phyloP scores from a whole-genome alignment of 352 stramenopile genomes.

The Phytophthora tubulina region DNA sequence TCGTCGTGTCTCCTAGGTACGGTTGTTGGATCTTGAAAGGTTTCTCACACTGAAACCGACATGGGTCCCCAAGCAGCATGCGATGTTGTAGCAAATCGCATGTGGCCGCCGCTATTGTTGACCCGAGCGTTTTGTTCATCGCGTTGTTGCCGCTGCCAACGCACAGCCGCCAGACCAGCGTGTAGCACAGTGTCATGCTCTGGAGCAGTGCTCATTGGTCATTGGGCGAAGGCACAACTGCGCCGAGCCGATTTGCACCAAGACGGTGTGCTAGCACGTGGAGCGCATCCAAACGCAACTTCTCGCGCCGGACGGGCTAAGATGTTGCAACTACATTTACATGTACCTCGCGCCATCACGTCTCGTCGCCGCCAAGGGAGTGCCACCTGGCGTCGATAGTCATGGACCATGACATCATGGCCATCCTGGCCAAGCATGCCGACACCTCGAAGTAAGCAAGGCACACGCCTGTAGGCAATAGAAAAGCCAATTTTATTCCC shows the following conservation, averaged over 20 bases:
- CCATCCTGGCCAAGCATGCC: neutral
- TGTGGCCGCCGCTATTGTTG: constrained; percentile 32
- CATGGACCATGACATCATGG: constrained; percentile 29
- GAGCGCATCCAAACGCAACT: constrained; percentile 21
- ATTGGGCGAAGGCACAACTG: constrained; percentile 39
- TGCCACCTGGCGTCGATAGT: constrained; percentile 17
- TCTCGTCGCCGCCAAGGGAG: neutral
- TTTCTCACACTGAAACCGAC: constrained; percentile 19
- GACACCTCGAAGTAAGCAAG: constrained; percentile 10
- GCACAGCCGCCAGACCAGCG: neutral
- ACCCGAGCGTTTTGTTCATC: constrained; percentile 30
- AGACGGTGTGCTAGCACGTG: constrained; percentile 22
- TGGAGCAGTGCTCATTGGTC: constrained; percentile 30
- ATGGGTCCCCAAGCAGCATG: neutral
- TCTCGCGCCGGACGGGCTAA: constrained; percentile 14
- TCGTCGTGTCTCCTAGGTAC: constrained; percentile 17
- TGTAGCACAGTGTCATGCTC: constrained; percentile 22
- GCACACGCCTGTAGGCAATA: constrained; percentile 19
- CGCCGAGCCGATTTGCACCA: constrained; percentile 27
- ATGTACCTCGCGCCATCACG: no score
- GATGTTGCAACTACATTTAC: neutral
- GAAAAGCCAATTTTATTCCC: constrained; percentile 9
- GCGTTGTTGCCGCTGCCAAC: neutral
- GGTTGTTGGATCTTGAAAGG: constrained; percentile 38
- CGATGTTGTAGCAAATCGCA: constrained; percentile 6